Evolutionary conservation across 2,329 filamentous ascomycete species (phyloP), one percentile per base, ranked within the genome.

Genomic region (Pseudopithomyces maydicus): DNA sequence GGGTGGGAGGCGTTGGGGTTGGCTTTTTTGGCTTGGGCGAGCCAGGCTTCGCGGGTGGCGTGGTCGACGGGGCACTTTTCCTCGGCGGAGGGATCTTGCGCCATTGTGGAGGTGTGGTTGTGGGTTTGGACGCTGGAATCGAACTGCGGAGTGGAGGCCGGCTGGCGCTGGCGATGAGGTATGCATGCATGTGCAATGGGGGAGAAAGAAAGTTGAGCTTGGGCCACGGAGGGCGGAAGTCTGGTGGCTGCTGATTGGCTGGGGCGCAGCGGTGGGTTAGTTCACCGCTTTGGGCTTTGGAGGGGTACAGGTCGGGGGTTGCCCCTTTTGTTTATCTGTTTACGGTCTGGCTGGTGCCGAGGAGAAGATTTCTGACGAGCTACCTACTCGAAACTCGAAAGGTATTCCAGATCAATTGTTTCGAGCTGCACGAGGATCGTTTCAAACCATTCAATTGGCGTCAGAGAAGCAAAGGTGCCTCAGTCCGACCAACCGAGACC

Each of bases 31-130:
- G 88, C 87, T 71, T 91, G 87, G 55, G 84, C 82, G 36, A 98
- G 84, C 94, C 94, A 99, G 68, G 89, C 87, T 69, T 92, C 90
- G 68, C 95, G 89, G 51, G 92, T 90, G 70, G 91, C 90, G 79
- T 93, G 90, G 78, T 98, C 93, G 70, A 98, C 92, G 5, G 95
- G 95, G 71, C 95, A 98, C 56, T 74, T 70, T 62, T 71, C 64
- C n/a, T n/a, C n/a, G 38, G 71, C 67, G 19, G 69, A 67, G 17
- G 70, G 56, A 10, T 75, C 67, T 50, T 66, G 50, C 20, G 69
- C 66, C 44, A 66, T 63, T 66, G 72, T 72, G 53, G 59, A 61
- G 43, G n/a, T n/a, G n/a, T n/a, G 59, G 14, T 44, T 48, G 19
- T 6, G 15, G 14, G 15, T 41, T 10, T n/a, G 29, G 35, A 19